These are phyloP conservation scores for Puccinia triticina DNA, from an alignment of 1,284 basidiomycete genomes.

Conservation along the genomic window DNA sequence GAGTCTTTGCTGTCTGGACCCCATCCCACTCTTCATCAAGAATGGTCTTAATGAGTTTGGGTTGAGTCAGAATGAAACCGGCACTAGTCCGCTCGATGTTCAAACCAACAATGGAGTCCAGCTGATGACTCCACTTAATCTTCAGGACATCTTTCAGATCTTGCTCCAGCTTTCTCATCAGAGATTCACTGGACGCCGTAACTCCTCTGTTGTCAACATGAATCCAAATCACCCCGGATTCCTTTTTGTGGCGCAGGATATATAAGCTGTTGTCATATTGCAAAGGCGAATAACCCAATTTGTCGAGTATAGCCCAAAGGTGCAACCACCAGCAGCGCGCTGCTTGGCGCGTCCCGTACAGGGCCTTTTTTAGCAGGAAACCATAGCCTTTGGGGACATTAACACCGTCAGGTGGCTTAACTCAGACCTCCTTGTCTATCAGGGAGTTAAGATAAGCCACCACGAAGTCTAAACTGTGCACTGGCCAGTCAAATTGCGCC, in stretches of 20 bases:
- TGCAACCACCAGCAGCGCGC: constrained; percentile 30
- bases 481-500: no score
- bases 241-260: not conserved
- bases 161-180: not conserved
- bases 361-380: not conserved
- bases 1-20: no score
- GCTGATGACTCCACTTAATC: not conserved
- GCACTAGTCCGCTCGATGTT: not conserved
- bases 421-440: no score
- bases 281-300: not conserved
- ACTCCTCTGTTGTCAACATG: constrained; percentile 30
- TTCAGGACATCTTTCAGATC: no score
- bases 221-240: constrained; percentile 29
- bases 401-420: not conserved
- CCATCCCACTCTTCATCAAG: no score
- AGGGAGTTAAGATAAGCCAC: no score
- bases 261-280: constrained; percentile 14
- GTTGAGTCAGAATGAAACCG: constrained; percentile 3
- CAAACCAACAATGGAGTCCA: not conserved
- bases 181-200: not conserved
- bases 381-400: not conserved
- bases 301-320: not conserved
- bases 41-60: not conserved
- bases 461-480: no score
- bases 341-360: constrained; percentile 26